phyloP scores from a whole-genome alignment of 139 green algal species.

The Closterium sp. region DNA sequence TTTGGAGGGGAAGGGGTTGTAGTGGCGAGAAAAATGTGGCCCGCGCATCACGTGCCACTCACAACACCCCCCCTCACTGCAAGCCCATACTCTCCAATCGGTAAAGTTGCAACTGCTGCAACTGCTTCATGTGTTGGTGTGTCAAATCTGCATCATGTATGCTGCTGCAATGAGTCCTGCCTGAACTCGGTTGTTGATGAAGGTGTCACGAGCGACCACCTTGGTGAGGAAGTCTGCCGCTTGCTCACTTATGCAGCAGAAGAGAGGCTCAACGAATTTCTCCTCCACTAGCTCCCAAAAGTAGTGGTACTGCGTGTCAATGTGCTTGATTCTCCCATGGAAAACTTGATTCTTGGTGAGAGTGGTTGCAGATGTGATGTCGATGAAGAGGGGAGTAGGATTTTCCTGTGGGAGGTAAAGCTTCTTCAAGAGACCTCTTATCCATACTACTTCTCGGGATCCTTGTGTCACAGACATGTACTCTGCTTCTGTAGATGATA shows the following conservation, averaged over 20 bases:
- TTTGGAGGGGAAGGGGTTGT: background rate
- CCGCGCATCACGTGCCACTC: background rate
- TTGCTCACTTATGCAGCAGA: background rate
- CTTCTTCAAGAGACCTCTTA: background rate
- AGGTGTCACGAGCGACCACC: background rate
- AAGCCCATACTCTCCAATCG: background rate
- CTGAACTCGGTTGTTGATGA: background rate
- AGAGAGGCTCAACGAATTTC: background rate
- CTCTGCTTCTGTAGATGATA: constrained; percentile 4
- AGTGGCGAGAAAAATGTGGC: background rate
- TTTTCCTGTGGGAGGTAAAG: too few relatives aligned
- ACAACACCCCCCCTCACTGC: background rate
- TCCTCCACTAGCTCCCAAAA: background rate
- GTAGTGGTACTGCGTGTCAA: background rate
- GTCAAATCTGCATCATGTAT: too few relatives aligned
- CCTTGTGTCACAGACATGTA: background rate
- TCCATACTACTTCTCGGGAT: background rate
- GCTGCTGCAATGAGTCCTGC: background rate
- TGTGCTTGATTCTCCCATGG: too few relatives aligned
- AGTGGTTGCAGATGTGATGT: too few relatives aligned
- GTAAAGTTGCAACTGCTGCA: too few relatives aligned
- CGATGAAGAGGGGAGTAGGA: too few relatives aligned
- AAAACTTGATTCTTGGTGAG: too few relatives aligned
- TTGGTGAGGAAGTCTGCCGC: too few relatives aligned
- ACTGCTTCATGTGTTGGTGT: too few relatives aligned